These are phyloP conservation scores for Bipolaris gigantea DNA, from an alignment of 2,329 filamentous ascomycete species.

Conservation along the genomic window DNA sequence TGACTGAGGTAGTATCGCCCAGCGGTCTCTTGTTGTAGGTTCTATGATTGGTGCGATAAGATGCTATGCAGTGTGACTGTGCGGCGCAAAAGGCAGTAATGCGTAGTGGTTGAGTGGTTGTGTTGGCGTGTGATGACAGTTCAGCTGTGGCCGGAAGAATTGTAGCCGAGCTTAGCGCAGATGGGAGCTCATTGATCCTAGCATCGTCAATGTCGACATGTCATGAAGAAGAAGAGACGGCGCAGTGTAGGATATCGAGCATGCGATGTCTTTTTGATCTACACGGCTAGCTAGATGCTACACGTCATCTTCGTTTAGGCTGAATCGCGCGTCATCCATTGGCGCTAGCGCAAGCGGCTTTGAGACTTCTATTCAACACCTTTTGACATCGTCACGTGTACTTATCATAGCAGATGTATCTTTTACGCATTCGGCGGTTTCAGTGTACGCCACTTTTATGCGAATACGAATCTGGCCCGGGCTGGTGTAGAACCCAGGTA, in stretches of 20 bases:
- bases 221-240: background rate
- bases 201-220: background rate
- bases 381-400: background rate
- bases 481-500: background rate
- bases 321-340: conserved; percentile 17
- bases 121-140: conserved; percentile 7
- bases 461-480: background rate
- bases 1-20: background rate
- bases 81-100: conserved; percentile 1
- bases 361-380: background rate
- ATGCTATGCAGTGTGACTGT: background rate
- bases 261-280: background rate
- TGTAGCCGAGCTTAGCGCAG: conserved; percentile 17
- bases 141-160: background rate
- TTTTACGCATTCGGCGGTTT: too few relatives aligned
- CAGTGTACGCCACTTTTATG: background rate
- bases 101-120: conserved; percentile 7
- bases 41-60: background rate
- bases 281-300: conserved; percentile 3
- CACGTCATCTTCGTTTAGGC: conserved; percentile 18
- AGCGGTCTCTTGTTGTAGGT: background rate
- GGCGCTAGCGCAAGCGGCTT: conserved; percentile 12
- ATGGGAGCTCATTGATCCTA: background rate
- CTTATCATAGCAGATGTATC: background rate
- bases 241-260: background rate